Conservation (phyloP, 371 early-diverging fungal species). For the Rhizomucor pusillus region DNA sequence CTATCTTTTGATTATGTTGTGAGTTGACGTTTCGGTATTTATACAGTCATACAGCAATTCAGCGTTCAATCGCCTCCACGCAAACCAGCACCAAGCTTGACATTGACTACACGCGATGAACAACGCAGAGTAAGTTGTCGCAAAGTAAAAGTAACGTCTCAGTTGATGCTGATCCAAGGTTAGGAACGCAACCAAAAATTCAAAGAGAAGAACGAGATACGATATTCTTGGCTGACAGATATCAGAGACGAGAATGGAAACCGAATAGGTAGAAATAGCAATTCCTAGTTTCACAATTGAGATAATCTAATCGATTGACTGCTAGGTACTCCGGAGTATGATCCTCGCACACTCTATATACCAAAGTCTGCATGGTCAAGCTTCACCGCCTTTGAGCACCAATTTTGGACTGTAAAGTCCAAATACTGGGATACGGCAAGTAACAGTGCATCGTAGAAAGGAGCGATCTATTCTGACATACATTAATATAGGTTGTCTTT, state of each 20-base stretch:
- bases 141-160: background rate
- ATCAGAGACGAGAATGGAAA: slow-evolving; percentile 78
- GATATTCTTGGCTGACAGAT: slow-evolving; percentile 87
- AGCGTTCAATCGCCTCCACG: slow-evolving; percentile 5
- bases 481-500: slow-evolving; percentile 83
- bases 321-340: slow-evolving; percentile 82
- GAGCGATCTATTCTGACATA: background rate
- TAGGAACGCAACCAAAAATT: slow-evolving; percentile 58
- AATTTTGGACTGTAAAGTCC: slow-evolving; percentile 99
- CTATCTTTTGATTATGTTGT: no score
- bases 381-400: slow-evolving; percentile 98
- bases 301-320: background rate
- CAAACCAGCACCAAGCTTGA: background rate
- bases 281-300: background rate
- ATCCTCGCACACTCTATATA: slow-evolving; percentile 92
- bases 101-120: slow-evolving; percentile 5
- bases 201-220: slow-evolving; percentile 81
- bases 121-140: background rate
- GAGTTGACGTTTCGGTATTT: no score
- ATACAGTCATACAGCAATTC: slow-evolving; percentile 4
- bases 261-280: slow-evolving; percentile 34
- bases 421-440: slow-evolving; percentile 92
- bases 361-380: slow-evolving; percentile 76
- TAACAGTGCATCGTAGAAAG: background rate
- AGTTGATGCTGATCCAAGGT: slow-evolving; percentile 5